A percentile compares a stretch with the other conserved stretches of the same genome.
Evolutionary conservation across 176 grass and related monocot species (phyloP).

Genomic region (Dendrocalamus sinicus): DNA sequence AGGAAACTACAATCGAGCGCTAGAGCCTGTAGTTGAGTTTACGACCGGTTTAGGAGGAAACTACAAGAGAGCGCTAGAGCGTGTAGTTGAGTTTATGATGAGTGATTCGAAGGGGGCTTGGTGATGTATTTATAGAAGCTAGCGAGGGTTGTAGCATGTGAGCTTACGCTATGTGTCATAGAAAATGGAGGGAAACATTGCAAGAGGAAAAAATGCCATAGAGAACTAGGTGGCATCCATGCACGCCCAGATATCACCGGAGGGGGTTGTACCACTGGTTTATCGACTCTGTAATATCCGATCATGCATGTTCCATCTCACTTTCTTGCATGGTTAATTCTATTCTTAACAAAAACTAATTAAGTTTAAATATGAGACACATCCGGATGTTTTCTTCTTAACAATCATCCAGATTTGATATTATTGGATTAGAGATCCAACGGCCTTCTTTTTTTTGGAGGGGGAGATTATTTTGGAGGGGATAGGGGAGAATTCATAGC

Average conservation of each 20-base stretch:
- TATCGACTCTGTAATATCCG: neutral
- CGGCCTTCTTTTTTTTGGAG: no score
- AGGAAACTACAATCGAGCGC: neutral
- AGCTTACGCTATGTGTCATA: slow-evolving; percentile 33
- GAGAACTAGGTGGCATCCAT: neutral
- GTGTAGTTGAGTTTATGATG: slow-evolving; percentile 10
- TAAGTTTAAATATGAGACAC: no score
- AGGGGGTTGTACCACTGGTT: neutral
- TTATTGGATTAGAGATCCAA: no score
- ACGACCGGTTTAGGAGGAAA: no score
- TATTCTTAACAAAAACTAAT: neutral
- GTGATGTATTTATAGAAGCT: slow-evolving; percentile 55
- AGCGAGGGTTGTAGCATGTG: slow-evolving; percentile 20
- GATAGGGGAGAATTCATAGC: no score
- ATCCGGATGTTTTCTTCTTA: no score
- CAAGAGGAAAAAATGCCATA: neutral
- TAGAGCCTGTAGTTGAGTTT: slow-evolving; percentile 8
- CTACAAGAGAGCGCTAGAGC: no score
- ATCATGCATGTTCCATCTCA: neutral
- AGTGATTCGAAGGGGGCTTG: neutral
- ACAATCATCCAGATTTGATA: no score
- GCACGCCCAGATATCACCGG: neutral
- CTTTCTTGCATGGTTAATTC: neutral
- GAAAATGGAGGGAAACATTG: slow-evolving; percentile 50
- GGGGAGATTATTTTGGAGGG: no score